Base-by-base conservation (phyloP, 2,329 filamentous ascomycete species). In the Hymenoscyphus infarciens region DNA sequence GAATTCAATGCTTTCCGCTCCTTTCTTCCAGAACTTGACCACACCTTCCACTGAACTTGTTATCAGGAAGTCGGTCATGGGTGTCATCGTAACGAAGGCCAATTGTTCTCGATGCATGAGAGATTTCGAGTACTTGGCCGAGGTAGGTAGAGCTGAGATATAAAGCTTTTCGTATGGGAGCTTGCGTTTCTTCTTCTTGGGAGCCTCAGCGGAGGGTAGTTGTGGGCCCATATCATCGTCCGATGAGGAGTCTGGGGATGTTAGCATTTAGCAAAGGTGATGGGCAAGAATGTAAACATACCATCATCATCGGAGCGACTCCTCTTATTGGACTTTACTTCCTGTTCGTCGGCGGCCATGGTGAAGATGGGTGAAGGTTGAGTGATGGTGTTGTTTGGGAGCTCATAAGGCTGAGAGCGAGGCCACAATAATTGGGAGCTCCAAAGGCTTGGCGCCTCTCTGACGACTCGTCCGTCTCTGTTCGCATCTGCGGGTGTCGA, bases 1-100 rank as follows among this genome's bases (percentile, higher is more conserved):
- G 73, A 99, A 99, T 78, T 99, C 96, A 63, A 99, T 90, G 0
- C 91, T 91, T 38, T 91, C 87, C 1, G 86, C 88, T 67, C 90
- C 85, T 79, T 99, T 99, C 80, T 99, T 99, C 95, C 95, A 99
- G 76, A 99, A 99, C 77, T 99, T 99, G 70, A 98, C 94, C 0
- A 94, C 89, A n/a, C 96, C 96, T 74, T 99, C 95, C 53, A 91
- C 79, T 0, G 95, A 98, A 65, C 90, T 91, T 1, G 95, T 99
- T 66, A 99, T 95, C 42, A 99, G 81, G 74, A 99, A 99, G 70
- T 98, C 95, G 64, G 94, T 97, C 64, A 89, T 80, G 0, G 93
- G 93, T 1, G 96, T 97, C 75, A 97, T 87, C 13, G 88, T 96
- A 66, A 91, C 85, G 72, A 93, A 98, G 62, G 89, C 85, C 57